phyloP scores from a whole-genome alignment of 2,329 filamentous ascomycete genomes.

The Alternaria arborescens region DNA sequence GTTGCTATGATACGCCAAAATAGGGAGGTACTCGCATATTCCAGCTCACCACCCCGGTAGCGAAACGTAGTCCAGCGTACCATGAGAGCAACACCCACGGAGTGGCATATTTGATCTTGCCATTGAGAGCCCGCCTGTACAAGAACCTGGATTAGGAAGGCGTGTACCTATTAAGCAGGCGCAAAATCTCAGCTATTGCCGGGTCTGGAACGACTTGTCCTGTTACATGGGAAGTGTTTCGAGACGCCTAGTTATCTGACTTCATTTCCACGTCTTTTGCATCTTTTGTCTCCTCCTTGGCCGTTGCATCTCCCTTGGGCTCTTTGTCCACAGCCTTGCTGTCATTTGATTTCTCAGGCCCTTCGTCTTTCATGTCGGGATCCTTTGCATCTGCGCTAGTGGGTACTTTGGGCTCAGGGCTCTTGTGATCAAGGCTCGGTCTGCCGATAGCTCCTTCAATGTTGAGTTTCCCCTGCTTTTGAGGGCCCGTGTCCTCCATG shows the following conservation, averaged over 20 bases:
- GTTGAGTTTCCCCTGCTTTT: slow-evolving; percentile 64
- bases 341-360: neutral
- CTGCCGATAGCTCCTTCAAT: slow-evolving; percentile 50
- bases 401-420: slow-evolving; percentile 28
- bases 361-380: slow-evolving; percentile 32
- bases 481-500: slow-evolving; percentile 84
- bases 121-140: neutral
- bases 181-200: neutral
- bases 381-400: slow-evolving; percentile 21
- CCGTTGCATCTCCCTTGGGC: neutral
- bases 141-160: neutral
- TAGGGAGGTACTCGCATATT: no score
- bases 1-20: no score
- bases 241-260: slow-evolving; percentile 18
- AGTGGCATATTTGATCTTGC: neutral
- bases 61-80: no score
- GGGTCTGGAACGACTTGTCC: neutral
- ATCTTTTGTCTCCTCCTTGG: neutral
- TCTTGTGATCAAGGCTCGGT: slow-evolving; percentile 43
- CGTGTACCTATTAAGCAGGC: neutral
- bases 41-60: no score
- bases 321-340: neutral
- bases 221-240: neutral
- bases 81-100: no score
- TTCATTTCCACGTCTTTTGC: slow-evolving; percentile 20